Base-by-base conservation (phyloP, 1,284 basidiomycete genomes). In the Sanghuangporus baumii region DNA sequence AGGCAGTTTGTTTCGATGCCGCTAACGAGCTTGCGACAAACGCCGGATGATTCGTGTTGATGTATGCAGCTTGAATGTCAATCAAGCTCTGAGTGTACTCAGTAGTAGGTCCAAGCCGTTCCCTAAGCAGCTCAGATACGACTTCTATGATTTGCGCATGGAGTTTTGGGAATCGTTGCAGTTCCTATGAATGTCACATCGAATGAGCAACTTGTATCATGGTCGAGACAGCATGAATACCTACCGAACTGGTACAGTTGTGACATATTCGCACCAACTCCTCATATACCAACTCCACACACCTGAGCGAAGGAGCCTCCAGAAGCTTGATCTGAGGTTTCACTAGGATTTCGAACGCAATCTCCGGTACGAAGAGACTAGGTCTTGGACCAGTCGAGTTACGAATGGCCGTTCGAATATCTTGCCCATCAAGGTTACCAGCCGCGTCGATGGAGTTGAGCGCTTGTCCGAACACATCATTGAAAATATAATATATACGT, bases 251-350 rank as follows among this genome's bases (percentile, higher is more conserved):
- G 7, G 96, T 97, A 77, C 96, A 98, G 73, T 96, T 98, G 75
- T 99, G 97, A 76, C 97, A 99, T 65, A 99, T 97, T 82, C 98
- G 98, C 72, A 99, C 98, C 60, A 99, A 79, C 75, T 99, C 97
- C 75, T 99, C 97, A 74, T 99, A 99, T 11, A 99, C 97, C 67
- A 99, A 78, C 76, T 99, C 97, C 36, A 99, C 97, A 71, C 97
- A 99, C 47, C 96, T 84, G 75, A 98, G 75, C 76, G 92, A 92
- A 6, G 97, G 96, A 5, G 93, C 85, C 75, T 98, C 96, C 64
- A 99, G 79, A 37, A 99, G 81, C 78, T 97, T 97, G 76, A 99
- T 98, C 76, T 99, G 97, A 0, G 97, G 97, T 75, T 99, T 99
- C 70, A 99, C 95, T 61, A 99, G 81, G 57, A 99, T 76, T 73